Evolutionary conservation across 768 basidiomycete genomes (phyloP), one percentile per base, ranked within the genome.

Genomic region (Amanita muscaria): DNA sequence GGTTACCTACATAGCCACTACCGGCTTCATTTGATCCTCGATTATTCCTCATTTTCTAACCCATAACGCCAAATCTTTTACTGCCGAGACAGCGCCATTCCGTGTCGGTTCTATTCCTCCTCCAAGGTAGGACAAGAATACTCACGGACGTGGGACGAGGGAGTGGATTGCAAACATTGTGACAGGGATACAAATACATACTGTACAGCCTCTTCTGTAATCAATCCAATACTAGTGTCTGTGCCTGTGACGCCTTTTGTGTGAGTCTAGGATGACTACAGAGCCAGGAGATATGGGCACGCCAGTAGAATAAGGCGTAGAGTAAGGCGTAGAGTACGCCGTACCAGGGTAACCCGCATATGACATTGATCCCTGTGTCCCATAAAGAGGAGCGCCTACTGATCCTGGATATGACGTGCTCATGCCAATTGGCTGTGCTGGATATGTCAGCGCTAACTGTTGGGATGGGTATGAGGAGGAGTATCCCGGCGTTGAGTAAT

Each of bases 391-490:
- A 16, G 32, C 15, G n/a, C 7, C 33, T 15, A n/a, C n/a, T 7
- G 11, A n/a, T 5, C 8, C 21, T 44, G 11, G 23, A 23, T 33
- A 44, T 15, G 43, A 10, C 27, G 38, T 44, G 31, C 49, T 51
- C 49, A 56, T 44, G 10, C 55, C 42, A 6, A 49, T 31, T 15
- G 57, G 57, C 49, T 54, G 54, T 46, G 61, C 61, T 31, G 49
- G 50, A 29, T 54, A 47, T 8, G 49, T 15, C 15, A 44, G 38
- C 11, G 33, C 5, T 23, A 30, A 27, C 31, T 51, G 43, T 38
- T 54, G 52, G 34, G 59, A 59, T 5, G 62, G 53, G 35, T 67
- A 65, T 16, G 67, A 64, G 47, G 63, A 61, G 5, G 68, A 68
- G 18, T 56, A 52, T 40, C 61, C 66, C 42, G 65, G 59, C 41